Conservation (phyloP, 169 alveolate species). For the Plasmodium inui region DNA sequence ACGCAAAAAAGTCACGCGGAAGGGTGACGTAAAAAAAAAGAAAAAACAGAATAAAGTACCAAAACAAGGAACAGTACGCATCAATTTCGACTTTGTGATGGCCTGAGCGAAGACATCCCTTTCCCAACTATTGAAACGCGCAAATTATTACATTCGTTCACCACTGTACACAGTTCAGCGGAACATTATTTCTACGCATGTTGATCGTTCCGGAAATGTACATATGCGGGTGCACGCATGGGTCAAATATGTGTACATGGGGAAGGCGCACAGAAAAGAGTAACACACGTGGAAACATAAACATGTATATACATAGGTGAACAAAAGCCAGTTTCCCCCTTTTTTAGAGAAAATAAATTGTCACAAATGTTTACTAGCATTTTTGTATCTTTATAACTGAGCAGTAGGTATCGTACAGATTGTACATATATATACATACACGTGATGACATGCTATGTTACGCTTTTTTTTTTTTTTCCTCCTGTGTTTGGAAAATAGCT, state of each 20-base stretch:
- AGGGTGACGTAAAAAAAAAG: background rate
- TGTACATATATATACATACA: background rate
- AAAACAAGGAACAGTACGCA: background rate
- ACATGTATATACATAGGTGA: conserved; percentile 11
- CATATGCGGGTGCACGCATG: background rate
- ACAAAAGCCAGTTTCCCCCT: background rate
- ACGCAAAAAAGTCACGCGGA: background rate
- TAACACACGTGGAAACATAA: conserved; percentile 1
- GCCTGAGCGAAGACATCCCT: background rate
- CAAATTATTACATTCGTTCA: background rate
- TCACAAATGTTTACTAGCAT: background rate
- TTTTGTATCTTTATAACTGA: background rate
- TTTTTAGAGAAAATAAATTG: background rate
- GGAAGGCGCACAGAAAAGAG: background rate
- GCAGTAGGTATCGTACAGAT: background rate
- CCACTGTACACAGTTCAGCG: background rate
- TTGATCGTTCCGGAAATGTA: background rate
- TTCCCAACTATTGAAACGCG: background rate
- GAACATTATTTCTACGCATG: conserved; percentile 47
- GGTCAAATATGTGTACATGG: background rate
- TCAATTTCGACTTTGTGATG: background rate
- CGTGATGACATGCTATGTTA: background rate
- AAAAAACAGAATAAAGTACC: background rate
- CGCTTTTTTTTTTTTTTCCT: background rate
- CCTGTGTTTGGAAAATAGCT: conserved; percentile 10